phyloP scores from a whole-genome alignment of 2,329 filamentous ascomycete species.

The Botrytis pseudocinerea region DNA sequence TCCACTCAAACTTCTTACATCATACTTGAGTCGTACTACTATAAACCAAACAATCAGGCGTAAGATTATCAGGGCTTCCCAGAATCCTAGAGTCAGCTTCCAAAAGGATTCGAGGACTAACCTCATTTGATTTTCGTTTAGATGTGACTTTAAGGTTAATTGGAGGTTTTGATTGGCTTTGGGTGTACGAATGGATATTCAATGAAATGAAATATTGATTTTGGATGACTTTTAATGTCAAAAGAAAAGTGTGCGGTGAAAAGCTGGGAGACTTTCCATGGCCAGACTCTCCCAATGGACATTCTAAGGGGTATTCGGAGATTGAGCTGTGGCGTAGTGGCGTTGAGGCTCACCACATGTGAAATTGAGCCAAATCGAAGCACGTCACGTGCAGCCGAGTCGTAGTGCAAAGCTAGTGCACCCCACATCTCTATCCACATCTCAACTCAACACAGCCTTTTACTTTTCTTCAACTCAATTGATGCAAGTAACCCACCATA shows the following conservation, averaged over 20 bases:
- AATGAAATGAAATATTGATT: neutral
- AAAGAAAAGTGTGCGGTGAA: neutral
- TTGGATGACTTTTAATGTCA: neutral
- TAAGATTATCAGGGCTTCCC: neutral
- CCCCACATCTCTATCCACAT: neutral
- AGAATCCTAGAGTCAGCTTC: constrained; percentile 6
- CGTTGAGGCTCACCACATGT: neutral
- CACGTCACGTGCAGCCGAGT: neutral
- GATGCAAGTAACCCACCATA: neutral
- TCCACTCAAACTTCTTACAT: neutral
- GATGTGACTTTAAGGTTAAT: neutral
- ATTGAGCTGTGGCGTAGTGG: neutral
- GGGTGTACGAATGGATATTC: neutral
- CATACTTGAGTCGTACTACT: constrained; percentile 7
- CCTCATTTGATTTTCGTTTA: neutral
- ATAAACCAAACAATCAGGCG: neutral
- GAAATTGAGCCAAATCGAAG: neutral
- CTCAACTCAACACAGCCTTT: neutral
- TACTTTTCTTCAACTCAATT: neutral
- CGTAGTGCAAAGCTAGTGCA: neutral
- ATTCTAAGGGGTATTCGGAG: neutral
- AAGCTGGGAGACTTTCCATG: neutral
- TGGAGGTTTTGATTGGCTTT: neutral
- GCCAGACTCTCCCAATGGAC: neutral
- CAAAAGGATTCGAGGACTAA: neutral